Percentiles rank a stretch among this genome's conserved stretches.
phyloP scores from a whole-genome alignment of 768 basidiomycete genomes.

The Cyclocybe cylindracea region DNA sequence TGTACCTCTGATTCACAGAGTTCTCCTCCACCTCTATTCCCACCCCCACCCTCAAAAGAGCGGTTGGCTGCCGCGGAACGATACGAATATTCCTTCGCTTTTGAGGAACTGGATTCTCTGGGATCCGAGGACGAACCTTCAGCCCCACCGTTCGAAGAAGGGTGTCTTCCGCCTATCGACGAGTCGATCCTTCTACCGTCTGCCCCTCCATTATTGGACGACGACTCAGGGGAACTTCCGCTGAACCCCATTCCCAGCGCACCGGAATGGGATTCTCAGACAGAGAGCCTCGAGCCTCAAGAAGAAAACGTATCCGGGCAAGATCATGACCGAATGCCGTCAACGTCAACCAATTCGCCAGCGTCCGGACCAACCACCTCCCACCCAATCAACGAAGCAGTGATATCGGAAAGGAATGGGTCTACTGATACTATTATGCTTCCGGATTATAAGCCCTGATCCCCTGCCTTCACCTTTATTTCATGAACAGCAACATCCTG shows the following conservation, averaged over 20 bases:
- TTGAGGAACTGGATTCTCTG: conserved; percentile 35
- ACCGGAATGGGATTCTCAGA: conserved; percentile 17
- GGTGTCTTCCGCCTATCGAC: conserved; percentile 33
- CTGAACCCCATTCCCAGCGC: conserved; percentile 19
- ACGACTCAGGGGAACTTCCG: conserved; percentile 19
- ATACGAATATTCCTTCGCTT: conserved; percentile 41
- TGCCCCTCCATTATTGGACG: conserved; percentile 41
- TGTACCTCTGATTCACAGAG: not conserved
- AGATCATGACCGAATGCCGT: conserved; percentile 15
- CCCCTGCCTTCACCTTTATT: conserved; percentile 10
- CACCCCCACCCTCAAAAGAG: conserved; percentile 45
- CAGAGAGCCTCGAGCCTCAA: conserved; percentile 7
- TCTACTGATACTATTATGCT: conserved; percentile 15
- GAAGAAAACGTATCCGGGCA: conserved; percentile 12
- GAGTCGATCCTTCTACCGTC: conserved; percentile 41
- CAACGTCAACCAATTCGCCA: conserved; percentile 1
- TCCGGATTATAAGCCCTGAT: conserved; percentile 28
- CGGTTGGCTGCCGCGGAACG: conserved; percentile 39
- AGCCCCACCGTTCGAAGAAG: conserved; percentile 49
- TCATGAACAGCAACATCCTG: too few species aligned
- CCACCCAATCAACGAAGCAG: not conserved
- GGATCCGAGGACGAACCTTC: conserved; percentile 40
- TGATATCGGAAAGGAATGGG: not conserved
- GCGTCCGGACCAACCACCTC: not conserved
- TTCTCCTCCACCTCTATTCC: conserved; percentile 36